Percentiles rank a stretch among this genome's conserved stretches.
phyloP scores from a whole-genome alignment of 495 filamentous ascomycete genomes.

The Neurospora intermedia region DNA sequence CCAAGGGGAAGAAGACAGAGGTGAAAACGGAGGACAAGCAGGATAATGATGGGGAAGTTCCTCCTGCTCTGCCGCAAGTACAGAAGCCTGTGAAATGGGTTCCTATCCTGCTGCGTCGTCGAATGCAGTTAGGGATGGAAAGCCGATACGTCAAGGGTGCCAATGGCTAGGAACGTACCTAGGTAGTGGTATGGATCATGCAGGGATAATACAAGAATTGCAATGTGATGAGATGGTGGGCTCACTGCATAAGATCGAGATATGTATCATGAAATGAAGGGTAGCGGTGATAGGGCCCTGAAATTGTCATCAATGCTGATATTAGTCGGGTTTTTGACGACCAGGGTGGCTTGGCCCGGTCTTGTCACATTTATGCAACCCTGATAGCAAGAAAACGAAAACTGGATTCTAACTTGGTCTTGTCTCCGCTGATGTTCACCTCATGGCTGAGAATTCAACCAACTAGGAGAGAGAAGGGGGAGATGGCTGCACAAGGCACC shows the following conservation, averaged over 20 bases:
- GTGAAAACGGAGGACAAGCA: slow-evolving; percentile 3
- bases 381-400: not conserved
- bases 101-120: slow-evolving; percentile 20
- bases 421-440: not conserved
- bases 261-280: not conserved
- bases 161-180: not conserved
- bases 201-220: not conserved
- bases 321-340: not conserved
- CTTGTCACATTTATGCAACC: not conserved
- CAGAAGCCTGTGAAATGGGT: slow-evolving; percentile 13
- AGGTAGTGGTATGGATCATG: not conserved
- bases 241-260: not conserved
- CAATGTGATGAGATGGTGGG: not conserved
- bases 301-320: not conserved
- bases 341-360: not conserved
- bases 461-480: not conserved
- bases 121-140: slow-evolving; percentile 28
- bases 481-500: not conserved
- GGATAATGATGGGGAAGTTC: not conserved
- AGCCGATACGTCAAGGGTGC: slow-evolving; percentile 27
- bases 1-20: not conserved
- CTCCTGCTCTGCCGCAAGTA: not conserved
- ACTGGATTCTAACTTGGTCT: not conserved
- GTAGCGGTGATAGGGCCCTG: not conserved
- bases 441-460: not conserved